Conservation (phyloP, 2,329 filamentous ascomycete genomes). For the Didymosphaeria variabile region DNA sequence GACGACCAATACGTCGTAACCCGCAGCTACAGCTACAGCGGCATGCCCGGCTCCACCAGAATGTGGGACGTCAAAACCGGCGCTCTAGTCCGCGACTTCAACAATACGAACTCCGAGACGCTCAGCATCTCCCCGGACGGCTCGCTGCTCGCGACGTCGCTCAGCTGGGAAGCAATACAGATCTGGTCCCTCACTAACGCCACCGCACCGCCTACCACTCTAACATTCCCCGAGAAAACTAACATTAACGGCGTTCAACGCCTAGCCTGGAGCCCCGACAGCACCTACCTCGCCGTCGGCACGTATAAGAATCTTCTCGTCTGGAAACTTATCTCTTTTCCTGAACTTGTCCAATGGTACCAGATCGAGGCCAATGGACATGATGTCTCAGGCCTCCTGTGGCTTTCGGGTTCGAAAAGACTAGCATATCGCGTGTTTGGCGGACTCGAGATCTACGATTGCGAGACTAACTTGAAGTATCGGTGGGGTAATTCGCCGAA, state of each 20-base stretch:
- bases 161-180: background rate
- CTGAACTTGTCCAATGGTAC: conserved; percentile 1
- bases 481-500: conserved; percentile 6
- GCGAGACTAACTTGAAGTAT: conserved; percentile 16
- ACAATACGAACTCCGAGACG: background rate
- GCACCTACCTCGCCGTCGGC: conserved; percentile 8
- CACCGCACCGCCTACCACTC: background rate
- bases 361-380: background rate
- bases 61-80: background rate
- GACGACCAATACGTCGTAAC: conserved; percentile 1
- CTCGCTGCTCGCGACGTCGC: background rate
- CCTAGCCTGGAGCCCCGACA: conserved; percentile 3
- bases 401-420: background rate
- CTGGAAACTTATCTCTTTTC: background rate
- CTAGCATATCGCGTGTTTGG: conserved; percentile 11
- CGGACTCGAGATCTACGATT: conserved; percentile 15
- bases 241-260: background rate
- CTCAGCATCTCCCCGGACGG: conserved; percentile 14
- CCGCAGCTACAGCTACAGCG: background rate
- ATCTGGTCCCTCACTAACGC: conserved; percentile 7
- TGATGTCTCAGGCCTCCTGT: background rate
- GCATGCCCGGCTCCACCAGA: background rate
- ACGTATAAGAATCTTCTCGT: background rate
- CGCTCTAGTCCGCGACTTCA: conserved; percentile 1
- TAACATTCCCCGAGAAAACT: background rate